Conservation (phyloP, 73 alveolate species). For the Tetrahymena thermophila region DNA sequence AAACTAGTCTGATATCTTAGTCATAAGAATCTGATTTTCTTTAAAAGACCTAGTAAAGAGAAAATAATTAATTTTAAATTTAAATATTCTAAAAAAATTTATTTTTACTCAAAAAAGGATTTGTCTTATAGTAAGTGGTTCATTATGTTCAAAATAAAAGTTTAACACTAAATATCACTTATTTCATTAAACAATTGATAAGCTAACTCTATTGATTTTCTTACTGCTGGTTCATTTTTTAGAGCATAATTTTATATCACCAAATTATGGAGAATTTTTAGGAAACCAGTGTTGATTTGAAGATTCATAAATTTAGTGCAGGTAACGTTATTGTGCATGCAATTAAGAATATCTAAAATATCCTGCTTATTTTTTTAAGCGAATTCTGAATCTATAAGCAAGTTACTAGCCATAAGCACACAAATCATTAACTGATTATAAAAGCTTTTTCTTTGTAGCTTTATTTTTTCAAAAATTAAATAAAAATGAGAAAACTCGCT, state of each 20-base stretch:
- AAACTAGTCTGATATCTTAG: constrained; percentile 18
- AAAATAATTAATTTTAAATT: background rate
- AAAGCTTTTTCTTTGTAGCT: constrained; percentile 9
- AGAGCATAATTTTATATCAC: background rate
- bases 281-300: background rate
- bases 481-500: background rate
- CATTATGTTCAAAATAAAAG: background rate
- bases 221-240: background rate
- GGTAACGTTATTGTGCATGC: background rate
- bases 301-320: background rate
- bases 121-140: background rate
- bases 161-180: background rate
- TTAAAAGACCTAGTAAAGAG: constrained; percentile 4
- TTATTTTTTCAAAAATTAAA: too few relatives aligned
- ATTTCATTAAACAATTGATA: background rate
- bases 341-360: background rate
- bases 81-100: background rate
- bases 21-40: constrained; percentile 21
- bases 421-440: constrained; percentile 1
- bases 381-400: background rate
- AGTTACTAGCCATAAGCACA: background rate
- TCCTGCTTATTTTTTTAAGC: background rate
- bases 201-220: background rate
- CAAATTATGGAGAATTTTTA: background rate
- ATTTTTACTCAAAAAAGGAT: constrained; percentile 11